Evolutionary conservation across 1,284 basidiomycete genomes (phyloP).

Genomic region (Trichosporon coremiiforme): DNA sequence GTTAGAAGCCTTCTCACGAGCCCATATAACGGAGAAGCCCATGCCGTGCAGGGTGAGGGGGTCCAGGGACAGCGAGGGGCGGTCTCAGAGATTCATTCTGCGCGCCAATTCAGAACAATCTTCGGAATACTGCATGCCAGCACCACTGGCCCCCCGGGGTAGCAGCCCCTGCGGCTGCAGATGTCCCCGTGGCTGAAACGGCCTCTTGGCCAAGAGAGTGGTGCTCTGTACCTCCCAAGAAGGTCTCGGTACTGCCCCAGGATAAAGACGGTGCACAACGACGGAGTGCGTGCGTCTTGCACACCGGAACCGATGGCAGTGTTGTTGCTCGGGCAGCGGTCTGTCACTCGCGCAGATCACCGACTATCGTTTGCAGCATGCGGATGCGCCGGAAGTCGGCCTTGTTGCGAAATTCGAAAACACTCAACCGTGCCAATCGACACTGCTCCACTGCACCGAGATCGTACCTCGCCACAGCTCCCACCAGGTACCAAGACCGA

Average conservation of each 20-base stretch:
- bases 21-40: not conserved
- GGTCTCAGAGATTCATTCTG: not conserved
- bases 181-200: not conserved
- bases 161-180: no score
- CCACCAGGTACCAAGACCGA: no score
- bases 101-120: not conserved
- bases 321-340: not conserved
- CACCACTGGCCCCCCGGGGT: not conserved
- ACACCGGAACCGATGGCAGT: not conserved
- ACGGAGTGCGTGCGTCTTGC: not conserved
- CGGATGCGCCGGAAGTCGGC: not conserved
- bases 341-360: not conserved
- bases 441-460: no score
- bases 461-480: no score
- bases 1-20: not conserved
- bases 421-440: not conserved
- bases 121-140: not conserved
- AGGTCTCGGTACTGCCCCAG: not conserved
- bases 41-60: not conserved
- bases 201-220: not conserved
- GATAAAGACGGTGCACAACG: not conserved
- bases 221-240: constrained; percentile 13
- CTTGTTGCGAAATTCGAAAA: not conserved
- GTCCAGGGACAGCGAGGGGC: not conserved
- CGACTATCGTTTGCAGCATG: not conserved